These are phyloP conservation scores for Eurotiales sp. DNA, from an alignment of 2,329 filamentous ascomycete genomes.

Conservation along the genomic window DNA sequence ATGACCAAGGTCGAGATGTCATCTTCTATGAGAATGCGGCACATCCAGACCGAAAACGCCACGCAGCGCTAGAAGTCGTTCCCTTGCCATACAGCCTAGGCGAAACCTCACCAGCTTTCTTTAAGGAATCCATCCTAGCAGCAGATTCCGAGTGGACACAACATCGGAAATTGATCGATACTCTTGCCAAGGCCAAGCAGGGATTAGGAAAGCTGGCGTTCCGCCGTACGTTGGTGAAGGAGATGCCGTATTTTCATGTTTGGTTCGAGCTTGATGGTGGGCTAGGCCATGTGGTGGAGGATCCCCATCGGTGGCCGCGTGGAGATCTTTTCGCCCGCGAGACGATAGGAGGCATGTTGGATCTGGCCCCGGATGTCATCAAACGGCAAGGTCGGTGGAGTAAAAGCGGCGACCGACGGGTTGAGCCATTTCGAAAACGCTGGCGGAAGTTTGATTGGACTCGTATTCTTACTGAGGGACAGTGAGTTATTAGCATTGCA, in stretches of 20 bases:
- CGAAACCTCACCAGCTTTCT: constrained; percentile 88
- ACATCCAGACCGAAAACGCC: constrained; percentile 68
- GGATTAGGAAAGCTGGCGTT: constrained; percentile 80
- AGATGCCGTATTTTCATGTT: constrained; percentile 97
- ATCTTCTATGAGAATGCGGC: constrained; percentile 98
- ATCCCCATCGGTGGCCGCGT: constrained; percentile 76
- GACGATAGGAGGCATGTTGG: constrained; percentile 87
- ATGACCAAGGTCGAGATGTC: constrained; percentile 85
- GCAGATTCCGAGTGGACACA: constrained; percentile 93
- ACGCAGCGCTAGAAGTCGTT: constrained; percentile 81
- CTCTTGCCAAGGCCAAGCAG: constrained; percentile 53
- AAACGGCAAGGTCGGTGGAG: constrained; percentile 89
- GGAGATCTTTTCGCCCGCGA: constrained; percentile 92
- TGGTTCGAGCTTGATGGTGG: constrained; percentile 95
- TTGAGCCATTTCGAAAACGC: constrained; percentile 73
- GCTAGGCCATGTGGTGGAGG: constrained; percentile 87
- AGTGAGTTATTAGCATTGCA: constrained; percentile 5
- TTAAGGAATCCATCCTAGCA: constrained; percentile 86
- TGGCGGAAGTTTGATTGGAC: constrained; percentile 97
- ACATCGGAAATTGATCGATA: constrained; percentile 93
- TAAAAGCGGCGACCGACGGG: constrained; percentile 60
- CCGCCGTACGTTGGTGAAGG: constrained; percentile 75
- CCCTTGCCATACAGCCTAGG: constrained; percentile 90
- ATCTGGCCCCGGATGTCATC: constrained; percentile 73
- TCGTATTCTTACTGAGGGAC: constrained; percentile 54